phyloP scores from a whole-genome alignment of 108 stramenopile species.

The Skeletonema tropicum region DNA sequence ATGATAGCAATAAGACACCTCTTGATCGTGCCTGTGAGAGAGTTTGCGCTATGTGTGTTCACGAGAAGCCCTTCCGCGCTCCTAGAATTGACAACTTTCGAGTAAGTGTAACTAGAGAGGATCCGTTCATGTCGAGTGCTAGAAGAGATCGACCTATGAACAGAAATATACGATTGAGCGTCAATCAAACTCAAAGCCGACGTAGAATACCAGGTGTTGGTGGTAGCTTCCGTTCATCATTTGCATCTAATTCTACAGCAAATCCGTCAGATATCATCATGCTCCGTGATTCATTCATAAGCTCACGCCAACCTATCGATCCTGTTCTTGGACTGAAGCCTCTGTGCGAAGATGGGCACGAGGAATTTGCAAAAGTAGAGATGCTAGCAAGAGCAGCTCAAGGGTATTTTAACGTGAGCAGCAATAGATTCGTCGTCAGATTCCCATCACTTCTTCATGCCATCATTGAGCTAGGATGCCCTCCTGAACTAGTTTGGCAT shows the following conservation, averaged over 20 bases:
- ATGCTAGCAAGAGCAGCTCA: slow-evolving; percentile 25
- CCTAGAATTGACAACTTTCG: slow-evolving; percentile 3
- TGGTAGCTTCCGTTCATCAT: slow-evolving; percentile 31
- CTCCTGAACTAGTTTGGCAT: slow-evolving; percentile 39
- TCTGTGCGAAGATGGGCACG: slow-evolving; percentile 24
- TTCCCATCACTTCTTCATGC: slow-evolving; percentile 23
- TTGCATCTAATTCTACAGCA: slow-evolving; percentile 11
- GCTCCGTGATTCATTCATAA: slow-evolving; percentile 25
- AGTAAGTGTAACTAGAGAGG: slow-evolving; percentile 22
- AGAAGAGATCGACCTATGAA: slow-evolving; percentile 1
- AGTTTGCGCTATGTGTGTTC: slow-evolving; percentile 20
- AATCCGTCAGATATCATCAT: neutral
- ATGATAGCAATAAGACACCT: slow-evolving; percentile 28
- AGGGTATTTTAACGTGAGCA: slow-evolving; percentile 9
- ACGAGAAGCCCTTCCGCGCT: neutral
- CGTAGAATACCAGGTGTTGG: slow-evolving; percentile 9
- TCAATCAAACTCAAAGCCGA: neutral
- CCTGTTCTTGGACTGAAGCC: slow-evolving; percentile 25
- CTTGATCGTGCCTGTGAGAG: slow-evolving; percentile 38
- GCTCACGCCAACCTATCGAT: slow-evolving; percentile 23
- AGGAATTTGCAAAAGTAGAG: slow-evolving; percentile 34
- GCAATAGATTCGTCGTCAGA: neutral
- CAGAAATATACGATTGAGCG: slow-evolving; percentile 2
- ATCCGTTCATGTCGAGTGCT: slow-evolving; percentile 15
- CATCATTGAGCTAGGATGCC: slow-evolving; percentile 12